Conservation (phyloP, 805 yeast genomes). For the Metschnikowia anglica region DNA sequence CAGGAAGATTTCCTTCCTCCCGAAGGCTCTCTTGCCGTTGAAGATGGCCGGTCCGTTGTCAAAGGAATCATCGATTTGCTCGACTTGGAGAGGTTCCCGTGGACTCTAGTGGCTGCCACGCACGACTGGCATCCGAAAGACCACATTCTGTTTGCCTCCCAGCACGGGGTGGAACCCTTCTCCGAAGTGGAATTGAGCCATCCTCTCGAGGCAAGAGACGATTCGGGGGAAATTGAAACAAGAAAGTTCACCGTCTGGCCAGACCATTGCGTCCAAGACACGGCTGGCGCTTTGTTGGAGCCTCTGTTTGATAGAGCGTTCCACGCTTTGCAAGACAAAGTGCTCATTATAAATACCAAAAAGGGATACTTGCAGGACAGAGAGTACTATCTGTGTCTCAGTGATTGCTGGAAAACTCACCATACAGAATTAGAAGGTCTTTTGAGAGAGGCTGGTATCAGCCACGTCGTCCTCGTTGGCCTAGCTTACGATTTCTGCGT, state of each 20-base stretch:
- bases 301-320: conserved; percentile 43
- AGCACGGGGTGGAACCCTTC: conserved; percentile 55
- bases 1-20: conserved; percentile 88
- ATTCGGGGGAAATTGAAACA: conserved; percentile 22
- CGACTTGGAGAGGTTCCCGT: conserved; percentile 36
- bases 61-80: conserved; percentile 50
- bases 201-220: conserved; percentile 42
- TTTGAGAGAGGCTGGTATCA: conserved; percentile 47
- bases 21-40: conserved; percentile 72
- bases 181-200: conserved; percentile 47
- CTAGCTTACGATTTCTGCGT: conserved; percentile 89
- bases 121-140: conserved; percentile 86
- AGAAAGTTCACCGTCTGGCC: conserved; percentile 73
- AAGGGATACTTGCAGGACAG: conserved; percentile 74
- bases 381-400: conserved; percentile 86
- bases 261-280: conserved; percentile 78
- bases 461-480: conserved; percentile 72
- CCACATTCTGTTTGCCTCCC: conserved; percentile 81
- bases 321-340: conserved; percentile 30
- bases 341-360: conserved; percentile 46
- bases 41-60: conserved; percentile 59
- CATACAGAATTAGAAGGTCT: conserved; percentile 60
- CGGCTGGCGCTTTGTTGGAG: conserved; percentile 66
- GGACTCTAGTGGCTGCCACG: conserved; percentile 69
- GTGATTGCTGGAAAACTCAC: conserved; percentile 73